These are phyloP conservation scores for Andalucia godoyi DNA, from an alignment of 78 protist species.

Conservation along the genomic window DNA sequence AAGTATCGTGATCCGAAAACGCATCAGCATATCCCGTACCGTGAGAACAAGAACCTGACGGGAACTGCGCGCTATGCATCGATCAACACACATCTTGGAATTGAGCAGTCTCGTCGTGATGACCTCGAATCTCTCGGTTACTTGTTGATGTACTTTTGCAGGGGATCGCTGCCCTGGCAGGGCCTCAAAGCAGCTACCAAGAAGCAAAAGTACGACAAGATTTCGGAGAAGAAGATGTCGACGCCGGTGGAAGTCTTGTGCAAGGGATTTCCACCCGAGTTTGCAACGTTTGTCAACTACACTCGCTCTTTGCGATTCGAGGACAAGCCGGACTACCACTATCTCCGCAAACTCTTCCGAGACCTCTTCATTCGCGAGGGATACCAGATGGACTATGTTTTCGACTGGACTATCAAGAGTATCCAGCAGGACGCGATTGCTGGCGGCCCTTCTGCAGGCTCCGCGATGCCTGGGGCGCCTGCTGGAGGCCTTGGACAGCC, in stretches of 20 bases:
- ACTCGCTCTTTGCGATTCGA: constrained; percentile 38
- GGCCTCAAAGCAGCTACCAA: constrained; percentile 60
- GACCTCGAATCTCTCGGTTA: constrained; percentile 84
- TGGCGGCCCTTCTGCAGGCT: too few relatives aligned
- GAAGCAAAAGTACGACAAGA: constrained; percentile 25
- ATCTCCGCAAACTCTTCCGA: constrained; percentile 46
- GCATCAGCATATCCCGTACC: constrained; percentile 52
- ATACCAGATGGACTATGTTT: constrained; percentile 26
- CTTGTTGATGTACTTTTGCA: constrained; percentile 46
- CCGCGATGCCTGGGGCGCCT: not conserved
- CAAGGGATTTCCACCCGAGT: constrained; percentile 43
- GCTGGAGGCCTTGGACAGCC: not conserved
- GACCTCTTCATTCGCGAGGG: constrained; percentile 37
- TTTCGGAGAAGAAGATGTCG: constrained; percentile 31
- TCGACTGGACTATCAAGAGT: constrained; percentile 50
- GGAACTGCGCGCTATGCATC: constrained; percentile 48
- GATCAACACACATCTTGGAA: constrained; percentile 39
- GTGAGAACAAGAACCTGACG: constrained; percentile 49
- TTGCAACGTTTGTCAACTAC: constrained; percentile 47
- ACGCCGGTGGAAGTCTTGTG: constrained; percentile 48
- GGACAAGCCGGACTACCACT: constrained; percentile 66
- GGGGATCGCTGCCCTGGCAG: constrained; percentile 75
- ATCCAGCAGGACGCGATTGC: too few relatives aligned
- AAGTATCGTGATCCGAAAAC: constrained; percentile 57
- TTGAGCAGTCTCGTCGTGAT: constrained; percentile 86